phyloP scores from a whole-genome alignment of 208 protist genomes.

The Acanthamoeba healyi region DNA sequence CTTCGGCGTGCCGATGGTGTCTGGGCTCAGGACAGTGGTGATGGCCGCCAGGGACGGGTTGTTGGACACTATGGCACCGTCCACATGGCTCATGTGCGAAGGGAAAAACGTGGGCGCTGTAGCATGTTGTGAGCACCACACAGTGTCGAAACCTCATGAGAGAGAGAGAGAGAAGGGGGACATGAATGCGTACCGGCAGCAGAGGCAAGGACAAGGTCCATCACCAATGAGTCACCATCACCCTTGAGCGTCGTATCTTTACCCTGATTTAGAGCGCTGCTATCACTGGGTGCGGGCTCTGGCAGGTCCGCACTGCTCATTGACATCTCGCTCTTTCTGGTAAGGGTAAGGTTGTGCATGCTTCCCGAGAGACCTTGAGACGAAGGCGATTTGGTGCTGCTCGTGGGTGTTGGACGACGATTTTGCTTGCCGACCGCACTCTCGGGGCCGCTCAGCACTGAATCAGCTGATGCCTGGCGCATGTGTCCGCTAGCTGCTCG shows the following conservation, averaged over 20 bases:
- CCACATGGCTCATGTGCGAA: constrained; percentile 33
- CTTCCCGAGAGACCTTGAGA: neutral
- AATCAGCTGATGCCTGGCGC: neutral
- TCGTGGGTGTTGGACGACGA: neutral
- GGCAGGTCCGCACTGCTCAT: neutral
- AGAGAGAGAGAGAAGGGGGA: neutral
- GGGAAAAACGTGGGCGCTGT: constrained; percentile 69
- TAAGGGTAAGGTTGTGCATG: neutral
- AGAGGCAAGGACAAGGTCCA: constrained; percentile 62
- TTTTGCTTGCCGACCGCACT: neutral
- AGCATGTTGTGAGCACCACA: no score
- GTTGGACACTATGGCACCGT: constrained; percentile 65
- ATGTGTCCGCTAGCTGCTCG: no score
- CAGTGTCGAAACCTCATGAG: neutral
- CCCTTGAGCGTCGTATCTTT: neutral
- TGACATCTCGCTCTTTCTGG: neutral
- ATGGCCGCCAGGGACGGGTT: constrained; percentile 53
- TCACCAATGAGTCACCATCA: constrained; percentile 4
- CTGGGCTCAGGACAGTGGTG: constrained; percentile 68
- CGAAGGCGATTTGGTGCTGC: neutral
- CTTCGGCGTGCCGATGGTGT: constrained; percentile 65
- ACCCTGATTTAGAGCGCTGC: neutral
- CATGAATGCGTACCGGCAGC: neutral
- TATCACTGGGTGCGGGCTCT: neutral
- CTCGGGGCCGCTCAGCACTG: no score